These are phyloP conservation scores for Penicillium flavigenum DNA, from an alignment of 495 filamentous ascomycete genomes.

Conservation along the genomic window DNA sequence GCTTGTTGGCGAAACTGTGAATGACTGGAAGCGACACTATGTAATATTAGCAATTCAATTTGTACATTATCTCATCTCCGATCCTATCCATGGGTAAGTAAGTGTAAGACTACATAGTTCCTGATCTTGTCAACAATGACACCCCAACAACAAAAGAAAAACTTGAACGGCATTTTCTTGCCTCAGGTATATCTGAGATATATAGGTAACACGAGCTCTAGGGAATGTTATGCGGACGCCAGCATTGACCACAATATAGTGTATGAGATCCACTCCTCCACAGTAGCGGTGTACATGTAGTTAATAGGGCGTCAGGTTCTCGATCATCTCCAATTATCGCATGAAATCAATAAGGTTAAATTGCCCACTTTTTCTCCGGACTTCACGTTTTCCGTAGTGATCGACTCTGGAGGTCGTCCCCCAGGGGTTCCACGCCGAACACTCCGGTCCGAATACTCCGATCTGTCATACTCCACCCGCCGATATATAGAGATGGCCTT, in stretches of 20 bases:
- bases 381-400: neutral
- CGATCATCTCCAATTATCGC: neutral
- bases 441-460: constrained; percentile 15
- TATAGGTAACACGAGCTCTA: neutral
- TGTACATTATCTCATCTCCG: constrained; percentile 14
- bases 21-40: neutral
- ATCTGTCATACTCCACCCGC: neutral
- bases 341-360: neutral
- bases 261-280: neutral
- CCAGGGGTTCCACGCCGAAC: constrained; percentile 4
- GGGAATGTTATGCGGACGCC: neutral
- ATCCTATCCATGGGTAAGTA: neutral
- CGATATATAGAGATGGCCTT: constrained; percentile 5
- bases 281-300: neutral
- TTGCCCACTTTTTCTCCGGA: neutral
- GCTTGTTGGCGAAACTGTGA: constrained; percentile 45
- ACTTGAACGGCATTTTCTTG: neutral
- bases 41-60: constrained; percentile 9
- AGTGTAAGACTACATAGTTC: neutral
- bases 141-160: too few species aligned
- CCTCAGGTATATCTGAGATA: neutral
- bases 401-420: neutral
- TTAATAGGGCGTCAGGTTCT: neutral
- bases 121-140: too few species aligned
- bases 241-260: neutral